Evolutionary conservation across 768 basidiomycete species (phyloP).

Genomic region (Calocera cornea): DNA sequence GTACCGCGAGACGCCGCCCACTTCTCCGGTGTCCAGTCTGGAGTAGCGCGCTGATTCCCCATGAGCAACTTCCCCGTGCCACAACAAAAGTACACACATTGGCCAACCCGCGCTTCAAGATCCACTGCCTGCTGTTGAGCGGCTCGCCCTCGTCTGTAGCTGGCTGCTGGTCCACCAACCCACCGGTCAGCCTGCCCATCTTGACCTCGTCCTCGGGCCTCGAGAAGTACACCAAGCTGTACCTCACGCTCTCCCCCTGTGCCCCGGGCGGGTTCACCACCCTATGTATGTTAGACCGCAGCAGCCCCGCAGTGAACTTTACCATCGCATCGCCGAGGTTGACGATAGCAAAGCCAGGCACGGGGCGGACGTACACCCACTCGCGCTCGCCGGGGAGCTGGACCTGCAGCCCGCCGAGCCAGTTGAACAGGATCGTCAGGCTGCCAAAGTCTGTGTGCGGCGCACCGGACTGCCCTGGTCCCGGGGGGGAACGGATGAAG

Average conservation of each 20-base stretch:
- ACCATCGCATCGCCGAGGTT: constrained; percentile 50
- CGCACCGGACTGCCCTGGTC: neutral
- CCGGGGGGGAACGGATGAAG: neutral
- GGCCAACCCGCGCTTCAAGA: neutral
- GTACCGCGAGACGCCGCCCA: too few relatives aligned
- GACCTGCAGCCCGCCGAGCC: constrained; percentile 56
- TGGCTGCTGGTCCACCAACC: neutral
- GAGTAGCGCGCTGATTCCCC: too few relatives aligned
- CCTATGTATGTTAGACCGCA: constrained; percentile 50
- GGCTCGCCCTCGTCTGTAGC: neutral
- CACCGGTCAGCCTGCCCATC: constrained; percentile 33
- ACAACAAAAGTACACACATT: too few relatives aligned
- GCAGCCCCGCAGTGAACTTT: constrained; percentile 48
- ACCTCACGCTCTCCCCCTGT: constrained; percentile 41
- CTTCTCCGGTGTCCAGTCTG: too few relatives aligned
- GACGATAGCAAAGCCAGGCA: constrained; percentile 45
- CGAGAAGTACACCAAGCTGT: constrained; percentile 58
- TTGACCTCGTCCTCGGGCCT: constrained; percentile 43
- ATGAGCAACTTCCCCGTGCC: too few relatives aligned
- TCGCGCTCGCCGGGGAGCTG: constrained; percentile 43
- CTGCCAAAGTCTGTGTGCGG: neutral
- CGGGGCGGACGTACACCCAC: constrained; percentile 54
- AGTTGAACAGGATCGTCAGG: constrained; percentile 26
- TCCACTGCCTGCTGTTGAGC: neutral
- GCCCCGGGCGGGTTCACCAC: constrained; percentile 48